phyloP scores from a whole-genome alignment of 2,329 filamentous ascomycete species.

The Penicillium sp. region DNA sequence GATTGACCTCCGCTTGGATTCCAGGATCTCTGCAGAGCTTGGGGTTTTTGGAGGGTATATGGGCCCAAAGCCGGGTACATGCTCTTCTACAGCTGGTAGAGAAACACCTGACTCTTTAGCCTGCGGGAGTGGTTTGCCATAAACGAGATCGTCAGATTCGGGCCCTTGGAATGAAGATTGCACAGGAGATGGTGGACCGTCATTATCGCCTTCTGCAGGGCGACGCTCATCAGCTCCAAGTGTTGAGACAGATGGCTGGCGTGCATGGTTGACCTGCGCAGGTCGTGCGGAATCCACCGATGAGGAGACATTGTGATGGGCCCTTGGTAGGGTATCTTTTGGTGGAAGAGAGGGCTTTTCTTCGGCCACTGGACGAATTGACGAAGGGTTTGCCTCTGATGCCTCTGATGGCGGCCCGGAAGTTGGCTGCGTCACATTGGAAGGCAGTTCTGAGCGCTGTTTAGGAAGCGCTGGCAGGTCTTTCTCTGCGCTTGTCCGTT shows the following conservation, averaged over 20 bases:
- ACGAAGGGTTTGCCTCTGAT: conserved; percentile 2
- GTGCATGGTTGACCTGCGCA: conserved; percentile 6
- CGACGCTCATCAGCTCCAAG: conserved; percentile 19
- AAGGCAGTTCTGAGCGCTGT: conserved; percentile 4
- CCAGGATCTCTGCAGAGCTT: conserved; percentile 16
- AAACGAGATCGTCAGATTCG: not conserved
- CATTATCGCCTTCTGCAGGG: conserved; percentile 4
- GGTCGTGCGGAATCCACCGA: conserved; percentile 8
- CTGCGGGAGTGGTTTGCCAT: conserved; percentile 7
- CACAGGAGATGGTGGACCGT: conserved; percentile 20
- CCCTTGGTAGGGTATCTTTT: not conserved
- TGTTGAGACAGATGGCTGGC: conserved; percentile 25
- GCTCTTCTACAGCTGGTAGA: conserved; percentile 3
- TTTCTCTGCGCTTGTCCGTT: conserved; percentile 2
- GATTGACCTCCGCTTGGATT: conserved; percentile 20
- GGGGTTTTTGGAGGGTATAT: conserved; percentile 2
- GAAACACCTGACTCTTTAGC: conserved; percentile 1
- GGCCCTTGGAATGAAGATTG: conserved; percentile 2
- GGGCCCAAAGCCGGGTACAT: conserved; percentile 1
- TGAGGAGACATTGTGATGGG: conserved; percentile 1
- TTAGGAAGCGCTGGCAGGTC: conserved; percentile 5
- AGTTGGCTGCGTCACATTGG: not conserved
- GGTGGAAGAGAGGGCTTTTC: conserved; percentile 6
- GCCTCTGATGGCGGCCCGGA: conserved; percentile 1
- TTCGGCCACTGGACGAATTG: conserved; percentile 15